Evolutionary conservation across 2,329 filamentous ascomycete genomes (phyloP), one percentile per base, ranked within the genome.

Genomic region (Beauveria pseudobassiana): DNA sequence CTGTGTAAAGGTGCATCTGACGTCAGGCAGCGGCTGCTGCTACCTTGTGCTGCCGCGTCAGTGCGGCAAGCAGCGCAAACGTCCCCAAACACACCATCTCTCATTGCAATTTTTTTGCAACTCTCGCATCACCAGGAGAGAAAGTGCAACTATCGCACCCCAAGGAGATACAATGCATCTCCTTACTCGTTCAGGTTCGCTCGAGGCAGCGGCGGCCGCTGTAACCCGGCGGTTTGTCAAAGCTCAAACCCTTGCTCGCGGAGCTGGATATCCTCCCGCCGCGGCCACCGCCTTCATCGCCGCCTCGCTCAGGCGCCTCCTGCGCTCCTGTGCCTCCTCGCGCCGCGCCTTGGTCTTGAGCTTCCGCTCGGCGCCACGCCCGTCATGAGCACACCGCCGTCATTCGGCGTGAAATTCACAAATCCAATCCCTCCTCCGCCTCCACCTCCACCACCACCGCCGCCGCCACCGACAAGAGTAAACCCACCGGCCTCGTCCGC

Each of bases 361-460:
- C 87, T 92, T 10, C 95, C 95, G 66, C 88, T 93, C 1, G 93
- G 93, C 51, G 95, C 95, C 14, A 99, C 95, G 5, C 93, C 93
- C 8, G 85, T 91, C 74, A 99, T 84, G 49, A 99, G 87, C 70
- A 89, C 85, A 16, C 82, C 78, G 68, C 87, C 87, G 73, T 99
- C 93, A 55, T 82, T 80, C 0, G 91, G 87, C 1, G 93, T 97
- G 75, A 90, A 96, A 74, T 98, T 98, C 65, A 96, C 90, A 70
- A 98, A 98, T 12, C 84, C 82, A 9, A 49, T 40, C 3, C 55
- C 55, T 3, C 43, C 55, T 6, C 72, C 67, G 40, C 70, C 69
- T 3, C 66, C 66, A 8, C 30, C 67, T 62, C 10, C 56, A 22
- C 61, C 63, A 53, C 57, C 61, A n/a, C 60, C 63, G 53, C 58